phyloP scores from a whole-genome alignment of 768 basidiomycete species.

The Serpula lacrymans region DNA sequence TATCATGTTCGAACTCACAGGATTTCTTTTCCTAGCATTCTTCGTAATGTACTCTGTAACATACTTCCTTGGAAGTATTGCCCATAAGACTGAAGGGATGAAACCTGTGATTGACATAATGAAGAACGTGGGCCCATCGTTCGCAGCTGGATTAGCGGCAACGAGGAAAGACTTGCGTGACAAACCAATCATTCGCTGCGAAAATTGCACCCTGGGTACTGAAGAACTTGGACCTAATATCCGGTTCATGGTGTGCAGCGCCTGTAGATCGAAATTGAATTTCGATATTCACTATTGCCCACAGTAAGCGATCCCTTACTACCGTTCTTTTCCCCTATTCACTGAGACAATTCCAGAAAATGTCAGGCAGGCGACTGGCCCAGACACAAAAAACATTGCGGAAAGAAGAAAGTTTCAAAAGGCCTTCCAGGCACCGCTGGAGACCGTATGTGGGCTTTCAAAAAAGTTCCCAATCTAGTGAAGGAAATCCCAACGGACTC shows the following conservation, averaged over 20 bases:
- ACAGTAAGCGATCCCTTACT: conserved; percentile 1
- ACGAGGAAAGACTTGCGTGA: conserved; percentile 1
- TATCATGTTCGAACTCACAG: too few relatives aligned
- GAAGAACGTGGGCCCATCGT: conserved; percentile 2
- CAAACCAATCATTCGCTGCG: conserved; percentile 16
- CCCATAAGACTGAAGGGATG: not conserved
- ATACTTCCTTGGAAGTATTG: conserved; percentile 4
- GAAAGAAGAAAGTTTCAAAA: conserved; percentile 15
- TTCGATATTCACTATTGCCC: conserved; percentile 19
- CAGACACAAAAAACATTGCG: conserved; percentile 13
- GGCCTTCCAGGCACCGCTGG: conserved; percentile 15
- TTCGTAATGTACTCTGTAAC: conserved; percentile 4
- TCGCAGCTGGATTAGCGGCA: not conserved
- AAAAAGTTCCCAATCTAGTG: conserved; percentile 4
- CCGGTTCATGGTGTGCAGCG: conserved; percentile 20
- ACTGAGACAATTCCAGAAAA: conserved; percentile 5
- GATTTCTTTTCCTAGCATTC: conserved; percentile 5
- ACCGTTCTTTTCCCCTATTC: not conserved
- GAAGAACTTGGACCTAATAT: conserved; percentile 11
- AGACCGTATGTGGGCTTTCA: conserved; percentile 11
- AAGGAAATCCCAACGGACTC: not conserved
- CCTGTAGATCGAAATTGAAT: conserved; percentile 14
- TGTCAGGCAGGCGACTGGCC: conserved; percentile 17
- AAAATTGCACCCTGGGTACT: conserved; percentile 15
- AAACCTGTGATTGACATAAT: conserved; percentile 1